Percentiles rank a stretch among this genome's conserved stretches.
Conservation (phyloP, 352 stramenopile genomes). For the Bremia lactucae region DNA sequence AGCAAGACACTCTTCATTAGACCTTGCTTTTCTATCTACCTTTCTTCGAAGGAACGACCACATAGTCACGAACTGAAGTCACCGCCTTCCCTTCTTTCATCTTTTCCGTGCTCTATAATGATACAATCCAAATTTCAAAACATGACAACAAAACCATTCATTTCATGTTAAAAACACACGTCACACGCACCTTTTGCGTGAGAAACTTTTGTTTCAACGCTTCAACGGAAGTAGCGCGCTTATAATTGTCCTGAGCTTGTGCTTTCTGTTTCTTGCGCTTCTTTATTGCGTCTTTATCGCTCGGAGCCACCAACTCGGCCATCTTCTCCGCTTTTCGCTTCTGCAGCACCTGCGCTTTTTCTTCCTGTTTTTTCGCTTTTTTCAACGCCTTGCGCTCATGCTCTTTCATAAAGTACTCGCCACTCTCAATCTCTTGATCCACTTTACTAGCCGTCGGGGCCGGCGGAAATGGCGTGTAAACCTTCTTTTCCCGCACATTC, state of each 20-base stretch:
- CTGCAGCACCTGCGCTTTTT: constrained; percentile 45
- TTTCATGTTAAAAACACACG: too few species aligned
- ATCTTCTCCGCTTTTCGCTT: constrained; percentile 67
- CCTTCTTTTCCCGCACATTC: constrained; percentile 86
- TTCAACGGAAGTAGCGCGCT: constrained; percentile 44
- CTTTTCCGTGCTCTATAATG: constrained; percentile 29
- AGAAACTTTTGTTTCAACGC: constrained; percentile 80
- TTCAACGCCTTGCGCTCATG: constrained; percentile 89
- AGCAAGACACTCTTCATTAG: too few species aligned
- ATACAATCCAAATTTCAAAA: constrained; percentile 6
- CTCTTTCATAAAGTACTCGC: constrained; percentile 99
- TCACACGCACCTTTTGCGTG: constrained; percentile 42
- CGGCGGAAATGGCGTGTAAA: constrained; percentile 98
- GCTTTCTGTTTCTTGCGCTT: constrained; percentile 71
- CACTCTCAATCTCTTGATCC: constrained; percentile 96
- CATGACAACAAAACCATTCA: too few species aligned
- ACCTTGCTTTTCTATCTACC: too few species aligned
- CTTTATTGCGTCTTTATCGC: constrained; percentile 63
- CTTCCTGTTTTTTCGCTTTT: constrained; percentile 78
- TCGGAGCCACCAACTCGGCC: constrained; percentile 61
- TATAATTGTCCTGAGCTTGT: constrained; percentile 30
- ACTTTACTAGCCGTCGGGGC: constrained; percentile 93
- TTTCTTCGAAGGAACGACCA: constrained; percentile 50
- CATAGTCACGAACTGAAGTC: constrained; percentile 49
- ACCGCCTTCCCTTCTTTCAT: constrained; percentile 15